Percentiles rank a stretch among this genome's conserved stretches.
Evolutionary conservation across 192 early-diverging fungal genomes (phyloP).

Genomic region (Fimicolochytrium jonesii): DNA sequence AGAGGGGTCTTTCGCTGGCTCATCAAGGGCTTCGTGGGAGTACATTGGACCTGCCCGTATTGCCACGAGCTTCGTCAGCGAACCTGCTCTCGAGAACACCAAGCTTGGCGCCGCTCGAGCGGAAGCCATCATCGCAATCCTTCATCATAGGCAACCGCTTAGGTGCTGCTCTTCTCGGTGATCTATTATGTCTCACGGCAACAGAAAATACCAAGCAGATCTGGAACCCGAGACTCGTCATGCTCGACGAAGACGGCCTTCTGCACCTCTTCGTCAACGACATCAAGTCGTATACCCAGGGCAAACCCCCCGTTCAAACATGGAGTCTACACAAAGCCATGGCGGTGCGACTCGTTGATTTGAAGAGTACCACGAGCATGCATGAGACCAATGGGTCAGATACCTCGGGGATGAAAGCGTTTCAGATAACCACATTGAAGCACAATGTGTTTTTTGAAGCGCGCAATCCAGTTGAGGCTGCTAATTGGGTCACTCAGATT

Average conservation of each 20-base stretch:
- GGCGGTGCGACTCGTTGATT: constrained; percentile 2
- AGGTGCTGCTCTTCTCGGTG: constrained; percentile 3
- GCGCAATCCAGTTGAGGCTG: constrained; percentile 10
- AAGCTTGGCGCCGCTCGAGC: no score
- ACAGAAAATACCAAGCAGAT: neutral
- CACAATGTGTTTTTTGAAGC: constrained; percentile 2
- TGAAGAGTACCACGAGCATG: no score
- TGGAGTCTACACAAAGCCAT: neutral
- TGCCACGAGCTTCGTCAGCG: neutral
- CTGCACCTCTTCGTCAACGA: constrained; percentile 13
- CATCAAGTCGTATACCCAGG: constrained; percentile 15
- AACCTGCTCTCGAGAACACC: no score
- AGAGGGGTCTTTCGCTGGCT: neutral
- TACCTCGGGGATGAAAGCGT: neutral
- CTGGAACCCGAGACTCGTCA: constrained; percentile 1
- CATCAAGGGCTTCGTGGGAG: neutral
- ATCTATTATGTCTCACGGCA: neutral
- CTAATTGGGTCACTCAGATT: constrained; percentile 24
- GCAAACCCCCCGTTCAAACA: constrained; percentile 13
- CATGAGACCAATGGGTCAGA: neutral
- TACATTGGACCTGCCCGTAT: neutral
- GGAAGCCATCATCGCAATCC: neutral
- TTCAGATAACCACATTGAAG: constrained; percentile 23
- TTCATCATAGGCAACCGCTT: constrained; percentile 10
- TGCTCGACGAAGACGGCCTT: constrained; percentile 18